Base-by-base conservation (phyloP, 1,284 basidiomycete species). In the Marasmius oreades region DNA sequence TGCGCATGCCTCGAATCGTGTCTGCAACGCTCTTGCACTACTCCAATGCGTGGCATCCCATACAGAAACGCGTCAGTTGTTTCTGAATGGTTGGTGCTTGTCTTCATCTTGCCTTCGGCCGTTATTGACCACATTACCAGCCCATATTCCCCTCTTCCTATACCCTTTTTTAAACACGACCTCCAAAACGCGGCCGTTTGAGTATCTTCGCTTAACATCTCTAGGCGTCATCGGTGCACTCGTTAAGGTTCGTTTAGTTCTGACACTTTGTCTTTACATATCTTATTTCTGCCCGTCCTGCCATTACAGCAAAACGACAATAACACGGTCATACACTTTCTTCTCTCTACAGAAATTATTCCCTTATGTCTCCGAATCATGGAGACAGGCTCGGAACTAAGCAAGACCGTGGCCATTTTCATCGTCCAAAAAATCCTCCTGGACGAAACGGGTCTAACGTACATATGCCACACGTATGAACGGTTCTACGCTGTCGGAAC, bases 141-240 rank as follows among this genome's bases (percentile, higher is more conserved):
- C 97, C 24, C 97, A 99, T 73, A 97, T 99, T 67, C 97, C 97
- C 31, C 85, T 99, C 58, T 99, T 99, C 76, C 82, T 99, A 65
- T 99, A 99, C 74, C 97, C 97, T 8, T 99, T 99, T 77, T 80
- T 99, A 64, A 99, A 99, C 75, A 99, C 97, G 14, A 99, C 95
- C 3, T 95, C 93, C 61, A 99, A 99, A 81, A 99, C 96, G 14
- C 85, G 97, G 12, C 97, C 97, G 2, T 99, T 99, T 69, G 97
- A 99, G 77, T 99, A 99, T 73, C 85, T 99, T 51, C 90, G 97
- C 37, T 84, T 99, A 53, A 99, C 97, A 2, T 98, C 95, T 43
- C 84, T 99, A 22, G 97, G 97, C 34, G 97, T 99, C 56, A 99
- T 99, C 63, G 97, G 97, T 45, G 97, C 97, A 11, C 84, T 99